Percentiles rank a stretch among this genome's conserved stretches.
Evolutionary conservation across 2,329 filamentous ascomycete genomes (phyloP).

Genomic region (Aureobasidium zeae): DNA sequence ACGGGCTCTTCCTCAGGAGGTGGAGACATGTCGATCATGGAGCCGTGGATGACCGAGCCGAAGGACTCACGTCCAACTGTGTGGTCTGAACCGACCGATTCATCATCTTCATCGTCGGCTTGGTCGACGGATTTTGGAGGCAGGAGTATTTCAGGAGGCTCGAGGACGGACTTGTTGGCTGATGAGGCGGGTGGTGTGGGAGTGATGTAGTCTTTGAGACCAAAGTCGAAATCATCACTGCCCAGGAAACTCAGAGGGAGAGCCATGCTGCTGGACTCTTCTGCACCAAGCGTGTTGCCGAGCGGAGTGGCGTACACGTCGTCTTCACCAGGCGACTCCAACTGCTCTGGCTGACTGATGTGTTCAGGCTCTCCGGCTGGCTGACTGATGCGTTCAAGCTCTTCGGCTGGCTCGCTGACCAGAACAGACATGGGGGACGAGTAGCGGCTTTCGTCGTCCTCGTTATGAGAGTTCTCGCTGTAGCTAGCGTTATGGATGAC

Average conservation of each 20-base stretch:
- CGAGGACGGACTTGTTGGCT: neutral
- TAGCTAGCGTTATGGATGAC: conserved; percentile 48
- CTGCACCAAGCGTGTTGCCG: conserved; percentile 1
- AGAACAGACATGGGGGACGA: conserved; percentile 27
- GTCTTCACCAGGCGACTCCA: neutral
- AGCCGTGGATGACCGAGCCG: conserved; percentile 13
- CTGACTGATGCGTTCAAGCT: conserved; percentile 6
- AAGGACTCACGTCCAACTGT: conserved; percentile 14
- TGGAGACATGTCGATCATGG: conserved; percentile 23
- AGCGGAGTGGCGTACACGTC: conserved; percentile 10
- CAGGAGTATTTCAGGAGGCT: conserved; percentile 3
- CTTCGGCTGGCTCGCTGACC: conserved; percentile 4
- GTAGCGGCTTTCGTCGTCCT: conserved; percentile 45
- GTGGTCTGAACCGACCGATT: conserved; percentile 2
- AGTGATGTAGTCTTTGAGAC: conserved; percentile 47
- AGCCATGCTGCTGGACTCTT: conserved; percentile 28
- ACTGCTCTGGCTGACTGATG: conserved; percentile 14
- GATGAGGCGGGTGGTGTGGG: conserved; percentile 12
- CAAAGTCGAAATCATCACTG: conserved; percentile 45
- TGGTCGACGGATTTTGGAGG: conserved; percentile 12
- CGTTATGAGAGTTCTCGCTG: conserved; percentile 27
- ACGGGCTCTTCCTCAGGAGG: conserved; percentile 42
- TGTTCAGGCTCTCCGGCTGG: conserved; percentile 9
- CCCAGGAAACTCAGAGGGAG: conserved; percentile 42
- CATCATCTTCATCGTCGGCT: conserved; percentile 24